Conservation (phyloP, 495 filamentous ascomycete species). For the Jackrogersella multiformis region DNA sequence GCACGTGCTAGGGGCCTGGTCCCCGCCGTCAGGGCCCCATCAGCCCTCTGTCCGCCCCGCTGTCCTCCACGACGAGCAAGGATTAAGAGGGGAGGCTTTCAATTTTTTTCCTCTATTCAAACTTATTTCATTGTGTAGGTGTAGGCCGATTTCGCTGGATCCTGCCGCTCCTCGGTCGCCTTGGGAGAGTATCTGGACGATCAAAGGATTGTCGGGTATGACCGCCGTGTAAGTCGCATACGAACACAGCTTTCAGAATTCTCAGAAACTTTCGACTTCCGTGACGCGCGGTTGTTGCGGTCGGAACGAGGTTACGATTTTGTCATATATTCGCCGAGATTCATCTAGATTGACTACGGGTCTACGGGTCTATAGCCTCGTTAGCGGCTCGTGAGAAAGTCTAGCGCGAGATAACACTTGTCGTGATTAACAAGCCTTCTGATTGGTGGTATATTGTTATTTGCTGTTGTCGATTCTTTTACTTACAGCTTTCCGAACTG, state of each 20-base stretch:
- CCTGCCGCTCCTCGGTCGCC: conserved; percentile 1
- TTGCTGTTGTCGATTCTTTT: conserved; percentile 58
- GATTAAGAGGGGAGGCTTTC: conserved; percentile 20
- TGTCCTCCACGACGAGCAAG: conserved; percentile 34
- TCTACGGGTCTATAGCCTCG: conserved; percentile 22
- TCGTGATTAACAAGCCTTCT: conserved; percentile 27
- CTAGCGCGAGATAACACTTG: conserved; percentile 50
- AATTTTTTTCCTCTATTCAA: not conserved
- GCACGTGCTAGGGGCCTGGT: conserved; percentile 32
- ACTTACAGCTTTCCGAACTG: conserved; percentile 46
- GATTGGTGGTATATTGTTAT: conserved; percentile 50
- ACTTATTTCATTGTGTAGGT: not conserved
- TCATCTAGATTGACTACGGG: conserved; percentile 38
- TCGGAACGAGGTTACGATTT: conserved; percentile 23
- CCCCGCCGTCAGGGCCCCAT: conserved; percentile 31
- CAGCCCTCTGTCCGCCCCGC: conserved; percentile 43
- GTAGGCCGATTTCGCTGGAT: conserved; percentile 30
- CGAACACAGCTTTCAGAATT: not conserved
- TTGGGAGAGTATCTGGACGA: not conserved
- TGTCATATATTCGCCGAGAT: conserved; percentile 42
- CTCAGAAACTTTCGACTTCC: not conserved
- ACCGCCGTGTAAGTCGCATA: not conserved
- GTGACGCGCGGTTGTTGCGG: conserved; percentile 15
- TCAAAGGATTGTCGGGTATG: not conserved
- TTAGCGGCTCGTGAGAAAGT: conserved; percentile 31